Percentiles rank a stretch among this genome's conserved stretches.
These are phyloP conservation scores for Sisymbrium irio DNA, from an alignment of 345 rosid genomes.

Conservation along the genomic window DNA sequence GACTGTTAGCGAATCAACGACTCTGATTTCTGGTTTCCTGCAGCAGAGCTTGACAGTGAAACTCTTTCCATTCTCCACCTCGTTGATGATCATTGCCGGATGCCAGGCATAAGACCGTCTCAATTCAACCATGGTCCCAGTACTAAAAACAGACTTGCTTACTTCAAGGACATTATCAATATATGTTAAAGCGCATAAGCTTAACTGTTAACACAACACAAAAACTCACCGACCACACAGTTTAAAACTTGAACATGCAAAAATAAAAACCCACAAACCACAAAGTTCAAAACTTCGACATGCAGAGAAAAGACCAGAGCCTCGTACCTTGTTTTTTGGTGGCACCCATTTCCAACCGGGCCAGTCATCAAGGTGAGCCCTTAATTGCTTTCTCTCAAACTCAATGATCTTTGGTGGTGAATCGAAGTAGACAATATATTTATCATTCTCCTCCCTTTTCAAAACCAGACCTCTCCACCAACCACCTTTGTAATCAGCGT, in stretches of 20 bases:
- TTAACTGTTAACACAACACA: too few relatives aligned
- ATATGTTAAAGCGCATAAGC: not conserved
- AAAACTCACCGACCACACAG: not conserved
- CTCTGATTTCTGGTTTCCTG: not conserved
- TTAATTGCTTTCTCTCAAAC: slow-evolving; percentile 42
- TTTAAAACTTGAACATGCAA: not conserved
- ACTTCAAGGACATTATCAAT: not conserved
- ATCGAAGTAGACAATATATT: slow-evolving; percentile 46
- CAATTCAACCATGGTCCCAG: not conserved
- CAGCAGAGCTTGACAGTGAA: not conserved
- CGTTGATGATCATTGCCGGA: not conserved
- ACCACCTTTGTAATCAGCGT: slow-evolving; percentile 40
- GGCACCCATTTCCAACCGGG: slow-evolving; percentile 45
- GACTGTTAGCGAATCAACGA: not conserved
- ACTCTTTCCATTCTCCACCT: not conserved
- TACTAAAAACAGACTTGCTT: not conserved
- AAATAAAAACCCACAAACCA: not conserved
- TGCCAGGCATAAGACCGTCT: not conserved
- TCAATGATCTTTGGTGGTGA: slow-evolving; percentile 49
- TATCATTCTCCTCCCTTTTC: slow-evolving; percentile 37
- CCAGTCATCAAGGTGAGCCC: slow-evolving; percentile 56
- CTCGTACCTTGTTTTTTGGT: slow-evolving; percentile 38
- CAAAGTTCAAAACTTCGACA: not conserved
- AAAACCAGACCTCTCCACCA: slow-evolving; percentile 63
- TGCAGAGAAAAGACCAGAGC: not conserved